Percentiles rank a stretch among this genome's conserved stretches.
Evolutionary conservation across 768 basidiomycete species (phyloP).

Genomic region (Dacryopinax primogenitus): DNA sequence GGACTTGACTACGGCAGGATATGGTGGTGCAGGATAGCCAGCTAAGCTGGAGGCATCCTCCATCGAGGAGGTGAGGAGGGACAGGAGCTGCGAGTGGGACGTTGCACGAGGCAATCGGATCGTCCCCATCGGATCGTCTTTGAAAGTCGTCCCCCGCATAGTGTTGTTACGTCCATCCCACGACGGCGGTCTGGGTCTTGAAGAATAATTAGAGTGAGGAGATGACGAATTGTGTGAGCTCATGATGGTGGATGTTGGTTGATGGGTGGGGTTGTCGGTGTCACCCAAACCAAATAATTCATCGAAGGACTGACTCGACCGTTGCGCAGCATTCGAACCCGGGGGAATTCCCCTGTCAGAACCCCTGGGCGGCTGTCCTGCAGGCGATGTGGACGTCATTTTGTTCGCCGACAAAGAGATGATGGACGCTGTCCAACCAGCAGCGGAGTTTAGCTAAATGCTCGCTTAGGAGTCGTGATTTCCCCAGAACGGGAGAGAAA

Average conservation of each 20-base stretch:
- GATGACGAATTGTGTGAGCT: background rate
- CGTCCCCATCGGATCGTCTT: background rate
- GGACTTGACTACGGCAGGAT: background rate
- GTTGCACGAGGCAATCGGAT: background rate
- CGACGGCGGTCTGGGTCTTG: background rate
- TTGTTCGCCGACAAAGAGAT: background rate
- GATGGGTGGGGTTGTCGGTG: background rate
- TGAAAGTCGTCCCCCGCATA: background rate
- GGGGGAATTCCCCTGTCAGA: background rate
- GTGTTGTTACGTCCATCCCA: background rate
- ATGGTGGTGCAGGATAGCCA: background rate
- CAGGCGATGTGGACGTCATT: background rate
- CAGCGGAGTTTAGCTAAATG: background rate
- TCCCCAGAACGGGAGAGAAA: background rate
- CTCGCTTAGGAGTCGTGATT: background rate
- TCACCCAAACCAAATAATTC: background rate
- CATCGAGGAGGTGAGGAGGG: background rate
- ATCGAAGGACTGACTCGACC: conserved; percentile 5
- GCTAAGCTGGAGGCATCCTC: background rate
- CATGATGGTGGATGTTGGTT: background rate
- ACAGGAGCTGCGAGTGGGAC: background rate
- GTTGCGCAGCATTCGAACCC: background rate
- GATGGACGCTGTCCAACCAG: background rate
- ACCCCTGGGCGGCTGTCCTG: background rate
- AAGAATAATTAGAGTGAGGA: background rate